Base-by-base conservation (phyloP, 331 rosid species). In the Saraca asoca region DNA sequence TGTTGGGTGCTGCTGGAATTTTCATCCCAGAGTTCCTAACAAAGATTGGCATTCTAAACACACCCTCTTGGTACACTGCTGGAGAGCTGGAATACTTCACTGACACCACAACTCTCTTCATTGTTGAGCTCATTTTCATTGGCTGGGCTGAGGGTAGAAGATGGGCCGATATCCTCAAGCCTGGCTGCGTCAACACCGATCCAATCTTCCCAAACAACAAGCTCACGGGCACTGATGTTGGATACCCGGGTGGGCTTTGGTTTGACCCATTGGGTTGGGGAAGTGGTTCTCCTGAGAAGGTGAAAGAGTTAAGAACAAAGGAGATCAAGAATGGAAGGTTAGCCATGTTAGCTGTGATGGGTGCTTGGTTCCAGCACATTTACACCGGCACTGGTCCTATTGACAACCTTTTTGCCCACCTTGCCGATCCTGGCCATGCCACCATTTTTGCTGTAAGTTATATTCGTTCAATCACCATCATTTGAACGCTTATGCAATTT, bases 391-490 rank as follows among this genome's bases (percentile, higher is more conserved):
- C 87, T 37, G 93, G 93, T 49, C 89, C 90, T 16, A 87, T 87
- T 13, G 90, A 87, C 68, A 87, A 84, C 82, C 90, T 87, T 24
- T 87, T 87, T 52, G 89, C 95, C 39, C 97, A 91, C 75, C 97
- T 91, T 51, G 87, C 97, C 2, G 97, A 91, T 79, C 97, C 97
- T 10, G 95, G 97, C 37, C 97, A 91, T 70, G 97, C 97, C 70
- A 91, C 91, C 50, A 62, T 91, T 67, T 91, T 91, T 57, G 78
- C 89, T 61, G 97, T 91, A 72, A 81, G 96, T 85, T 66, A n/a
- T 9, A 15, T 1, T 16, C 8, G 12, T 29, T 34, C 6, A 16
- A 14, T n/a, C n/a, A n/a, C n/a, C n/a, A n/a, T n/a, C n/a, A n/a
- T n/a, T n/a, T n/a, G n/a, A n/a, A n/a, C n/a, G n/a, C n/a, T 37